Evolutionary conservation across 2,329 filamentous ascomycete genomes (phyloP).

Genomic region (Parastagonospora nodorum): DNA sequence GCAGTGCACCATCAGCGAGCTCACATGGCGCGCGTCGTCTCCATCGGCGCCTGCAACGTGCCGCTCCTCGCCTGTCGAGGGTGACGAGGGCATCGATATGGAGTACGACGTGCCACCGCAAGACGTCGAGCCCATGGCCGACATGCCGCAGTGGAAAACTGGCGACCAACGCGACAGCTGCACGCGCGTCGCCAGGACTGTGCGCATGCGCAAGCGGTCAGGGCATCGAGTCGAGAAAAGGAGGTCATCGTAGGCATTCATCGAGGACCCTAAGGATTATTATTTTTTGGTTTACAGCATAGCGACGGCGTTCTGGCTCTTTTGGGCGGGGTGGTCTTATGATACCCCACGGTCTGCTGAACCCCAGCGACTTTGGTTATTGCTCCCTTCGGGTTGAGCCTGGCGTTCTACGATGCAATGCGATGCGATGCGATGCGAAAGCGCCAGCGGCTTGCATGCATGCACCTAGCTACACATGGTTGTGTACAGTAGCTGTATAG

Average conservation of each 20-base stretch:
- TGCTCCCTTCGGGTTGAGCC: slow-evolving; percentile 45
- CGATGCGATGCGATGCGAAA: slow-evolving; percentile 7
- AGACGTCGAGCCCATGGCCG: slow-evolving; percentile 16
- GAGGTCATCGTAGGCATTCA: slow-evolving; percentile 18
- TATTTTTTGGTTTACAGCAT: slow-evolving; percentile 28
- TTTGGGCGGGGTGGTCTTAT: slow-evolving; percentile 15
- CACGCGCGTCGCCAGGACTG: slow-evolving; percentile 34
- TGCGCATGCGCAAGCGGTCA: slow-evolving; percentile 40
- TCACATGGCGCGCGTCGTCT: slow-evolving; percentile 14
- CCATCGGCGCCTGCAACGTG: slow-evolving; percentile 5
- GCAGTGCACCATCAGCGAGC: slow-evolving; percentile 46
- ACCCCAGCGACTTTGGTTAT: slow-evolving; percentile 5
- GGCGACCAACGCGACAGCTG: slow-evolving; percentile 30
- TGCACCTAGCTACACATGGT: neutral
- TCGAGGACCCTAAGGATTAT: too few species aligned
- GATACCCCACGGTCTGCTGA: slow-evolving; percentile 33
- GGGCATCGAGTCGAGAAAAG: slow-evolving; percentile 22
- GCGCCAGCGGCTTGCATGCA: slow-evolving; percentile 17
- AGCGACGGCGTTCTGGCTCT: slow-evolving; percentile 39
- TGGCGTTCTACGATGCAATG: slow-evolving; percentile 19
- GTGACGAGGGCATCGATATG: slow-evolving; percentile 43
- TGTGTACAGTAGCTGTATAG: slow-evolving; percentile 6
- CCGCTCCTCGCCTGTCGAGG: slow-evolving; percentile 33
- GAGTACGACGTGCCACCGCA: slow-evolving; percentile 28
- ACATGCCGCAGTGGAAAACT: slow-evolving; percentile 31